These are phyloP conservation scores for Solanum hybrid DNA, from an alignment of 305 asterid genomes.

Conservation along the genomic window DNA sequence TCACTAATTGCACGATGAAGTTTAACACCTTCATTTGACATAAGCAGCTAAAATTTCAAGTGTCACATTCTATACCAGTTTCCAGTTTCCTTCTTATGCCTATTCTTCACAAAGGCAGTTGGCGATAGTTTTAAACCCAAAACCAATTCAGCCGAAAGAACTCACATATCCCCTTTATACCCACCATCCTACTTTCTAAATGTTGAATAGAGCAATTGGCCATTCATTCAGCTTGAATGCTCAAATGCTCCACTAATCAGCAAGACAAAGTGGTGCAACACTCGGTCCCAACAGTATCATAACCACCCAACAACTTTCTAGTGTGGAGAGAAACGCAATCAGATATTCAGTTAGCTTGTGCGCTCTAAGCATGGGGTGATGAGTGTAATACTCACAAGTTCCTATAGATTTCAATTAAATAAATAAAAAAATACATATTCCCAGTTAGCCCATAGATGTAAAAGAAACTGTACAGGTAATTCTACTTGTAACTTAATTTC, in stretches of 20 bases:
- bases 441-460: not conserved
- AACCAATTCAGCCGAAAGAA: not conserved
- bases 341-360: not conserved
- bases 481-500: not conserved
- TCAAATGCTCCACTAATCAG: not conserved
- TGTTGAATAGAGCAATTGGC: not conserved
- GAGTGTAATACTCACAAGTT: not conserved
- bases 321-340: not conserved
- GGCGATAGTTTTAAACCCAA: not conserved
- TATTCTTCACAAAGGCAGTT: not conserved
- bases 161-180: not conserved
- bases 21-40: not conserved
- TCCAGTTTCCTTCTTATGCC: not conserved
- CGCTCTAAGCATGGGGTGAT: not conserved
- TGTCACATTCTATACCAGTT: not conserved
- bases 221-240: constrained; percentile 4
- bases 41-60: not conserved
- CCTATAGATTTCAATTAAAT: not conserved
- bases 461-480: not conserved
- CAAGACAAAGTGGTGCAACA: not conserved
- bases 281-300: not conserved
- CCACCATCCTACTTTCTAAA: not conserved
- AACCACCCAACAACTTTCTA: not conserved
- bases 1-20: not conserved
- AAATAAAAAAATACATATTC: not conserved